Evolutionary conservation across 768 basidiomycete genomes (phyloP).

Genomic region (Hericium coralloides): DNA sequence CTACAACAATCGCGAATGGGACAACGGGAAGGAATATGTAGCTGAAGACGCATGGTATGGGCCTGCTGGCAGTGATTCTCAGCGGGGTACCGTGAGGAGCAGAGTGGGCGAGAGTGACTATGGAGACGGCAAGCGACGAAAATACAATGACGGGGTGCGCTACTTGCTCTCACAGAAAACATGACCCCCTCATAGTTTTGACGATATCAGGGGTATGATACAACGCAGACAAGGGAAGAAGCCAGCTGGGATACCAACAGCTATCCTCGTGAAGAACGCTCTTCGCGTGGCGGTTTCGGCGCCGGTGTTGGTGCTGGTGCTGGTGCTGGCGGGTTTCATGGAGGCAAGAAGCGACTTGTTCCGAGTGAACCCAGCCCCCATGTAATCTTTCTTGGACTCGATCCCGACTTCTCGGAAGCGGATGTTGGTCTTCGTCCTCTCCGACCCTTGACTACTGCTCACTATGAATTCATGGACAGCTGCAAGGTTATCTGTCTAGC

Average conservation of each 20-base stretch:
- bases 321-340: constrained; percentile 7
- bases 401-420: constrained; percentile 86
- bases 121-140: constrained; percentile 68
- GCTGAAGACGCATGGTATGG: constrained; percentile 30
- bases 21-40: constrained; percentile 65
- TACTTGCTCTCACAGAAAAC: not conserved
- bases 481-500: constrained; percentile 68
- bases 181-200: not conserved
- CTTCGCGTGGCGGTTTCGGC: constrained; percentile 40
- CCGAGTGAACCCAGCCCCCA: constrained; percentile 86
- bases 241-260: constrained; percentile 25
- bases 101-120: constrained; percentile 59
- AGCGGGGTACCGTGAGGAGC: constrained; percentile 34
- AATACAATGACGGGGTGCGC: constrained; percentile 69
- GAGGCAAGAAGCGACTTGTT: constrained; percentile 64
- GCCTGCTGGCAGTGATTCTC: no score
- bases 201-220: constrained; percentile 41
- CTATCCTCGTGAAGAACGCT: constrained; percentile 34
- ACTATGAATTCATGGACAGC: constrained; percentile 37
- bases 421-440: constrained; percentile 58
- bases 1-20: constrained; percentile 75
- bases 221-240: constrained; percentile 37
- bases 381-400: constrained; percentile 92
- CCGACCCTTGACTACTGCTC: constrained; percentile 20
- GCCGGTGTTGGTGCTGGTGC: not conserved